These are phyloP conservation scores for Pseudozyma hubeiensis DNA, from an alignment of 1,284 basidiomycete species.

Conservation along the genomic window DNA sequence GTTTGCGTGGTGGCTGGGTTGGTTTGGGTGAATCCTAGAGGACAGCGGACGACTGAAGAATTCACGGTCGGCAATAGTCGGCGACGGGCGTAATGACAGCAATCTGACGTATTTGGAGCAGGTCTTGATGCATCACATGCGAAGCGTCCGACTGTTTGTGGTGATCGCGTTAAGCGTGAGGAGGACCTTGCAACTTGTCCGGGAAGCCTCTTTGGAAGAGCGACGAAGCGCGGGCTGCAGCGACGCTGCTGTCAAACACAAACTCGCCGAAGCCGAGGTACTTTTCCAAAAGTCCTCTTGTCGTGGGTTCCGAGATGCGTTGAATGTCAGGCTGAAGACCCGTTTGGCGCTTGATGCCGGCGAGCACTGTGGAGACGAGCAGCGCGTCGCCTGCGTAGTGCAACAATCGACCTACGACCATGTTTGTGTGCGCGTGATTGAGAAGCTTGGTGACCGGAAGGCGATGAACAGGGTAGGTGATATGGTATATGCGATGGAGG, in stretches of 20 bases:
- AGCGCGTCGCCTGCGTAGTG: constrained; percentile 89
- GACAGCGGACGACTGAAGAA: no score
- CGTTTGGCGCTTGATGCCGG: constrained; percentile 85
- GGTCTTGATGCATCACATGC: no score
- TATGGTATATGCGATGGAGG: no score
- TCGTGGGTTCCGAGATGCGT: constrained; percentile 74
- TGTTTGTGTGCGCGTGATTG: constrained; percentile 13
- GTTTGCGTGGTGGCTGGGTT: neutral
- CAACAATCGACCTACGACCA: constrained; percentile 76
- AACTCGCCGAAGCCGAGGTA: constrained; percentile 89
- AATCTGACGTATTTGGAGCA: no score
- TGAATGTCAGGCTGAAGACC: constrained; percentile 56
- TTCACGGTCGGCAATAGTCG: no score
- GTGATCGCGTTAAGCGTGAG: constrained; percentile 1
- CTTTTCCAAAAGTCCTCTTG: constrained; percentile 80
- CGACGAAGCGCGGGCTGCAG: constrained; percentile 53
- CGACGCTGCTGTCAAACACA: constrained; percentile 75
- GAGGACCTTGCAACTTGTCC: constrained; percentile 20
- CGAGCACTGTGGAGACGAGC: constrained; percentile 86
- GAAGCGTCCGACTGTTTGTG: neutral
- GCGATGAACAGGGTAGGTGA: no score
- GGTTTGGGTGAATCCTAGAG: no score
- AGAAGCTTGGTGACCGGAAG: no score
- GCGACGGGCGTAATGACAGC: no score
- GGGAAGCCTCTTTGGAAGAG: constrained; percentile 48